These are phyloP conservation scores for Coniosporium apollinis DNA, from an alignment of 495 filamentous ascomycete species.

Conservation along the genomic window DNA sequence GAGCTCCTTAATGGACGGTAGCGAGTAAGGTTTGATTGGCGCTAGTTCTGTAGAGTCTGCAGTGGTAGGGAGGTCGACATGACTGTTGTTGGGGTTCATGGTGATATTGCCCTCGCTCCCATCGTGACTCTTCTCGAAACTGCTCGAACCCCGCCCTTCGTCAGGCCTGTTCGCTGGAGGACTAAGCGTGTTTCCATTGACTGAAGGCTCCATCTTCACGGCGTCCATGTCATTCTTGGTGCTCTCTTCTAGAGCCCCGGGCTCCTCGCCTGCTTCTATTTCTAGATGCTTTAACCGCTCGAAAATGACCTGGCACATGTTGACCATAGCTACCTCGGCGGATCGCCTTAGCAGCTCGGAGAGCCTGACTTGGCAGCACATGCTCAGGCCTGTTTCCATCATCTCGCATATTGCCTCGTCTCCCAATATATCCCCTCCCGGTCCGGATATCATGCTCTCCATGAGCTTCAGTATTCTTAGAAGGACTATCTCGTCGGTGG, in stretches of 20 bases:
- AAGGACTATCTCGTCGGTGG: conserved; percentile 87
- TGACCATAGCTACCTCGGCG: conserved; percentile 93
- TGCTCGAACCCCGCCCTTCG: conserved; percentile 9
- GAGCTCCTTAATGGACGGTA: conserved; percentile 85
- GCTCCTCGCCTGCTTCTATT: conserved; percentile 44
- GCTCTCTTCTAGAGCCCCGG: conserved; percentile 39
- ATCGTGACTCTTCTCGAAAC: conserved; percentile 9
- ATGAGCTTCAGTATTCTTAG: conserved; percentile 90
- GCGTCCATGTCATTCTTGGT: conserved; percentile 50
- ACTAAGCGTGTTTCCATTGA: conserved; percentile 49
- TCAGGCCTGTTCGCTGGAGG: conserved; percentile 20
- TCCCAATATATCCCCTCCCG: conserved; percentile 70
- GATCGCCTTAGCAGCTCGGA: conserved; percentile 81
- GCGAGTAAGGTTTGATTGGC: conserved; percentile 73
- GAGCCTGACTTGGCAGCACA: conserved; percentile 86
- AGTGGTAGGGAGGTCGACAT: conserved; percentile 17
- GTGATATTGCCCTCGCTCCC: conserved; percentile 8
- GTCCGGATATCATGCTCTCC: conserved; percentile 91
- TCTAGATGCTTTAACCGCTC: conserved; percentile 77
- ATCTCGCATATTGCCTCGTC: conserved; percentile 98
- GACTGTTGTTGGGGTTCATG: conserved; percentile 12
- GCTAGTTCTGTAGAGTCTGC: conserved; percentile 9
- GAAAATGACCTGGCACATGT: conserved; percentile 97
- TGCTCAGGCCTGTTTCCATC: conserved; percentile 97
- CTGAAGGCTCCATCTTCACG: conserved; percentile 69